A percentile compares a stretch with the other conserved stretches of the same genome.
These are phyloP conservation scores for Porodaedalea pini DNA, from an alignment of 1,284 basidiomycete species.

Conservation along the genomic window DNA sequence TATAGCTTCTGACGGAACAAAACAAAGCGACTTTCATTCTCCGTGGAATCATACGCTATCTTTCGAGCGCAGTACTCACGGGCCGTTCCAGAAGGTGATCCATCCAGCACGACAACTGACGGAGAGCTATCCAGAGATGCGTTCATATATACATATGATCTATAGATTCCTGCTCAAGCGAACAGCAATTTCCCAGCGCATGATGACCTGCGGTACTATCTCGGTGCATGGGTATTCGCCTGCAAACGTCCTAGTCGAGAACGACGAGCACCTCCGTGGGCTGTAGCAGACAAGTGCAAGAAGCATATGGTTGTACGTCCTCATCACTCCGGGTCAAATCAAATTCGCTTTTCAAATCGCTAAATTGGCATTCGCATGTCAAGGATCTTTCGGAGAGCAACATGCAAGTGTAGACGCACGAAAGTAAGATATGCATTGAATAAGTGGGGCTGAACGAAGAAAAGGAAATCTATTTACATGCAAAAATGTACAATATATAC, in stretches of 20 bases:
- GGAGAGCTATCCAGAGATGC: too few relatives aligned
- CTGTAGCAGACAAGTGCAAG: neutral
- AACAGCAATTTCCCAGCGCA: neutral
- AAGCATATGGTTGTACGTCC: neutral
- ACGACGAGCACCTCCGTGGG: neutral
- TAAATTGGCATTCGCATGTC: neutral
- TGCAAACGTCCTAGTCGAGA: neutral
- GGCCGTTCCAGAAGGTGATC: too few relatives aligned
- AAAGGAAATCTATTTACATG: conserved; percentile 6
- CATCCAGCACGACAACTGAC: too few relatives aligned
- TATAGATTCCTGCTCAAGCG: neutral
- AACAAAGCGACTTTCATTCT: too few relatives aligned
- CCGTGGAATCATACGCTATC: too few relatives aligned
- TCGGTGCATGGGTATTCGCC: neutral
- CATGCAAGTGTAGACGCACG: too few relatives aligned
- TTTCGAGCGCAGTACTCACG: too few relatives aligned
- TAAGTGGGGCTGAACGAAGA: neutral
- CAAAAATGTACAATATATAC: conserved; percentile 2
- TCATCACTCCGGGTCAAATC: neutral
- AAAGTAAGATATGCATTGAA: neutral
- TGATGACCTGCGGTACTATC: neutral
- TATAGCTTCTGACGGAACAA: too few relatives aligned
- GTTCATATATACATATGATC: too few relatives aligned
- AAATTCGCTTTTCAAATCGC: neutral
- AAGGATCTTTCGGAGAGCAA: neutral